These are phyloP conservation scores for Teunomyces barrocoloradensis DNA, from an alignment of 805 yeast species.

Conservation along the genomic window DNA sequence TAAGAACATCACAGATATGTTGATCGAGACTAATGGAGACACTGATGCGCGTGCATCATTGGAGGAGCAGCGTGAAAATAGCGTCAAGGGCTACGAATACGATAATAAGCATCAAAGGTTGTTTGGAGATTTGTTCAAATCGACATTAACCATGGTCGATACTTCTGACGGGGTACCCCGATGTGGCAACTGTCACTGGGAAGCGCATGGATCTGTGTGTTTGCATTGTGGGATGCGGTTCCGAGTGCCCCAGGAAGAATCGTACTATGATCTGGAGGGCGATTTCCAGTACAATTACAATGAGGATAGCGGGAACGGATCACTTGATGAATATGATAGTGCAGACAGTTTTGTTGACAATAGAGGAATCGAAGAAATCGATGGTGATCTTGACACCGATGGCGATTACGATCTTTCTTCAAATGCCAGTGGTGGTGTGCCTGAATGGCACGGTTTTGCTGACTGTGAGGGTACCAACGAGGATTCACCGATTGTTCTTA, in stretches of 20 bases:
- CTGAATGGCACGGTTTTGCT: conserved; percentile 21
- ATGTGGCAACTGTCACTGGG: conserved; percentile 80
- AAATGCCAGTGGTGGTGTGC: conserved; percentile 7
- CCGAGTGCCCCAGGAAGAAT: conserved; percentile 30
- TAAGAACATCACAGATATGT: conserved; percentile 39
- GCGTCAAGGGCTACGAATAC: conserved; percentile 31
- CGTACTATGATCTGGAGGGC: conserved; percentile 35
- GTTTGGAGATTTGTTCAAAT: conserved; percentile 51
- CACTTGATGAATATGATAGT: conserved; percentile 23
- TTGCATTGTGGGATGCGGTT: conserved; percentile 64
- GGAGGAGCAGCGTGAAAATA: conserved; percentile 22
- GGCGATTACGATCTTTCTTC: conserved; percentile 15
- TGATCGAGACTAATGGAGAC: conserved; percentile 31
- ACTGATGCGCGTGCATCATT: conserved; percentile 22
- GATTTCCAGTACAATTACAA: conserved; percentile 34
- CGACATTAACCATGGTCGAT: conserved; percentile 55
- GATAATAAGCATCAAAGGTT: conserved; percentile 39
- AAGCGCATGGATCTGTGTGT: conserved; percentile 64
- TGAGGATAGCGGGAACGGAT: conserved; percentile 17
- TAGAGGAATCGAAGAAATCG: conserved; percentile 20
- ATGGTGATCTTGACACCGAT: conserved; percentile 14
- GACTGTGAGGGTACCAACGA: conserved; percentile 10
- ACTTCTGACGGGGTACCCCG: conserved; percentile 69
- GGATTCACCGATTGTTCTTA: conserved; percentile 10
- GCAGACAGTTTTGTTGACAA: conserved; percentile 35